A percentile compares a stretch with the other conserved stretches of the same genome.
Evolutionary conservation across 441 rosid genomes (phyloP).

Genomic region (Mallotus japonicus): DNA sequence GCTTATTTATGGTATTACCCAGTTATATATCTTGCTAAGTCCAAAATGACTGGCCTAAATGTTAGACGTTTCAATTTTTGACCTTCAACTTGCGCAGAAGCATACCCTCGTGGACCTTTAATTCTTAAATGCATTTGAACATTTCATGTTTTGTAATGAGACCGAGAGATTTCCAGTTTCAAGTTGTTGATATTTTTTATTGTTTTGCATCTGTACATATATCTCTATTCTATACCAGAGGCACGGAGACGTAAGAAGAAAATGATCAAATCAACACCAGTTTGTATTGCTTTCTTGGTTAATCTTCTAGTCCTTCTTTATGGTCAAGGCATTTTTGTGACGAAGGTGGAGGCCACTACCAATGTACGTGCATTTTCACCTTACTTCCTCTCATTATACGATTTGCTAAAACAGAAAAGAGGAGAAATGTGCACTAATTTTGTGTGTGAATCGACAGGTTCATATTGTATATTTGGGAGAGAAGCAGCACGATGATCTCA

Average conservation of each 20-base stretch:
- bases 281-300: conserved; percentile 2
- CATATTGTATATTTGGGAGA: conserved; percentile 48
- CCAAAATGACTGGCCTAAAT: not conserved
- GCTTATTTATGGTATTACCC: not conserved
- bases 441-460: conserved; percentile 31
- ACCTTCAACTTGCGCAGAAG: not conserved
- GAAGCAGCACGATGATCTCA: conserved; percentile 32
- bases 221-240: not conserved
- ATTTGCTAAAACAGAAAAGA: not conserved
- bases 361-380: conserved; percentile 17
- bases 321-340: conserved; percentile 15
- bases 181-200: conserved; percentile 2
- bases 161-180: not conserved
- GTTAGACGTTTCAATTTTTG: conserved; percentile 9
- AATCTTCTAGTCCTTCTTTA: conserved; percentile 20
- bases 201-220: not conserved
- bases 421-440: not conserved
- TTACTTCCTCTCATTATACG: not conserved
- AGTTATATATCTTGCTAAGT: not conserved
- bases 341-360: conserved; percentile 27
- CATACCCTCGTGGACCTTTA: not conserved
- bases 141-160: too few relatives aligned
- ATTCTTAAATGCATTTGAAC: too few relatives aligned
- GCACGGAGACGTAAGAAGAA: not conserved
- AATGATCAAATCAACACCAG: conserved; percentile 16